These are phyloP conservation scores for Saccharomyces hybrid DNA, from an alignment of 1,139 yeast species.

Conservation along the genomic window DNA sequence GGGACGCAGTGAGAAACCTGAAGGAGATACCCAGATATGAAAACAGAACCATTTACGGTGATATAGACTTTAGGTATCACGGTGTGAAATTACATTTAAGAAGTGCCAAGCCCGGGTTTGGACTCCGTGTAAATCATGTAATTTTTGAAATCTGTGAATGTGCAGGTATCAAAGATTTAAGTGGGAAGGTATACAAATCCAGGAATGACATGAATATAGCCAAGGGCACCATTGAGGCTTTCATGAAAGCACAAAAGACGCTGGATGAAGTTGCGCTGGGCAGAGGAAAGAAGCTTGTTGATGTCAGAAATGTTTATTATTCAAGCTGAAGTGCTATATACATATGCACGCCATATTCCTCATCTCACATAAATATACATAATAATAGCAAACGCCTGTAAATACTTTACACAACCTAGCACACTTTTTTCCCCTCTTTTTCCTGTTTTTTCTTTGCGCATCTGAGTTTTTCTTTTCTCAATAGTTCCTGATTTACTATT, in stretches of 20 bases:
- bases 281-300: constrained; percentile 93
- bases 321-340: constrained; percentile 31
- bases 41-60: constrained; percentile 84
- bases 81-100: constrained; percentile 77
- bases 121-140: constrained; percentile 85
- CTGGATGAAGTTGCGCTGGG: constrained; percentile 83
- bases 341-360: background rate
- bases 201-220: constrained; percentile 93
- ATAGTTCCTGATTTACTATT: background rate
- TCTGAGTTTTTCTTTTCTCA: background rate
- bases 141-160: constrained; percentile 89
- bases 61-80: constrained; percentile 74
- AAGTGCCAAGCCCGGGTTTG: constrained; percentile 91
- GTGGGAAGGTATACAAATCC: constrained; percentile 86
- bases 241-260: constrained; percentile 64
- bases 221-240: constrained; percentile 83
- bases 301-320: constrained; percentile 84
- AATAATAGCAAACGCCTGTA: background rate
- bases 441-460: background rate
- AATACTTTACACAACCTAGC: background rate
- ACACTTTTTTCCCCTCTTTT: too few species aligned
- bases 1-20: constrained; percentile 89
- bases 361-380: background rate
- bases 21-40: constrained; percentile 80
- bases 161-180: constrained; percentile 89